phyloP scores from a whole-genome alignment of 2,329 filamentous ascomycete genomes.

The Fusarium nurragi region DNA sequence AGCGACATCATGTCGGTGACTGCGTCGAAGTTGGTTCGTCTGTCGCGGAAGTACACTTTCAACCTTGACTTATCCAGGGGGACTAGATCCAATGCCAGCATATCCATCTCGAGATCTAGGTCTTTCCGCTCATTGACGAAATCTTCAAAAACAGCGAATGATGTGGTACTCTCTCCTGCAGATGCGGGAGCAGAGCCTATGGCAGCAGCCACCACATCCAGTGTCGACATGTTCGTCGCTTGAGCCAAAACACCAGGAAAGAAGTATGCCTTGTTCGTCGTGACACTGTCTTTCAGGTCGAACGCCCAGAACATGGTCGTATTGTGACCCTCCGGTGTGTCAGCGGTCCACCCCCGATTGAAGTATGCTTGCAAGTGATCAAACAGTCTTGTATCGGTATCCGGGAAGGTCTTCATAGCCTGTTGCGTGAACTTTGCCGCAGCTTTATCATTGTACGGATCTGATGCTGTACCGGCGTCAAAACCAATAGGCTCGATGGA shows the following conservation, averaged over 20 bases:
- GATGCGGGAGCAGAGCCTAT: slow-evolving; percentile 29
- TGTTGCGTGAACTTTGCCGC: not conserved
- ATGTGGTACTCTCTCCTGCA: not conserved
- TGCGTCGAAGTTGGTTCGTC: slow-evolving; percentile 44
- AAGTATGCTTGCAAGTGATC: not conserved
- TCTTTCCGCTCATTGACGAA: not conserved
- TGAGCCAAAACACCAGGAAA: slow-evolving; percentile 13
- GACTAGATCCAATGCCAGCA: slow-evolving; percentile 50
- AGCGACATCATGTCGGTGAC: slow-evolving; percentile 43
- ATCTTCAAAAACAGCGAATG: not conserved
- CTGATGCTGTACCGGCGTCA: slow-evolving; percentile 41
- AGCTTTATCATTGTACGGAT: slow-evolving; percentile 40
- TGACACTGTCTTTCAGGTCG: not conserved
- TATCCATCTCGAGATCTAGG: slow-evolving; percentile 26
- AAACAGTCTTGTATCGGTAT: not conserved
- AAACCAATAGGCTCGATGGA: slow-evolving; percentile 47
- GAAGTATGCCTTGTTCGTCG: slow-evolving; percentile 13
- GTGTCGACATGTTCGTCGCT: not conserved
- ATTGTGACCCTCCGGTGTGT: not conserved
- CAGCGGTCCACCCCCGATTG: not conserved
- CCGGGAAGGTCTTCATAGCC: not conserved
- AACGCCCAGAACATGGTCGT: slow-evolving; percentile 22
- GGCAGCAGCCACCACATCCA: slow-evolving; percentile 20
- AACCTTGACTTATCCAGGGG: slow-evolving; percentile 43
- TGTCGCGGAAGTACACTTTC: slow-evolving; percentile 50